Conservation (phyloP, 257 asterid genomes). For the Nyctanthes arbortristis region DNA sequence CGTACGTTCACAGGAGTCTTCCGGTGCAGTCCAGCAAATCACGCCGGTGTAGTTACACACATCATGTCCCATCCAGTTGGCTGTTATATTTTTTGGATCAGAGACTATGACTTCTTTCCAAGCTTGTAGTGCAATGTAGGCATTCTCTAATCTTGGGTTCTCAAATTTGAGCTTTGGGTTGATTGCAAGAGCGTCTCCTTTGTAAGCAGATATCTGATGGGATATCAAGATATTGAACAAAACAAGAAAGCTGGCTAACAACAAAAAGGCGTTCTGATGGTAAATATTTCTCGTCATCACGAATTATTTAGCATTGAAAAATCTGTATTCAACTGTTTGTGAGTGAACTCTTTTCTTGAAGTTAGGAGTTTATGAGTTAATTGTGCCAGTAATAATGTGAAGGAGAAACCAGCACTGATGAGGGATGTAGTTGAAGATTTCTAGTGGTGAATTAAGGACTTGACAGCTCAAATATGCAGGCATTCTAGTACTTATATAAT, state of each 20-base stretch:
- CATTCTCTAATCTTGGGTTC: slow-evolving; percentile 52
- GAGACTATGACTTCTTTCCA: slow-evolving; percentile 63
- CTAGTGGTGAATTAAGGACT: slow-evolving; percentile 10
- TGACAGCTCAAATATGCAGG: slow-evolving; percentile 22
- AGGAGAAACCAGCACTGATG: neutral
- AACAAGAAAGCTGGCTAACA: slow-evolving; percentile 26
- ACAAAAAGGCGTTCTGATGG: slow-evolving; percentile 23
- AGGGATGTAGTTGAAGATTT: slow-evolving; percentile 22
- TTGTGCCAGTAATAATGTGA: neutral
- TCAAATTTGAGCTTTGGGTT: slow-evolving; percentile 39
- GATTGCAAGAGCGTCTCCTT: slow-evolving; percentile 48
- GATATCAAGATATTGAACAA: slow-evolving; percentile 25
- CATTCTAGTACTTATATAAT: slow-evolving; percentile 6
- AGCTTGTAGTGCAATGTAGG: slow-evolving; percentile 67
- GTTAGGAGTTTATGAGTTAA: neutral
- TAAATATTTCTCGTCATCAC: slow-evolving; percentile 6
- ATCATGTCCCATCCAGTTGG: slow-evolving; percentile 54
- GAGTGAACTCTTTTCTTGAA: neutral
- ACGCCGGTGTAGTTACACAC: slow-evolving; percentile 69
- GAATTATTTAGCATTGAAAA: neutral
- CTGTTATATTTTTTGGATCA: slow-evolving; percentile 52
- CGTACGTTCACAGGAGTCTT: slow-evolving; percentile 40
- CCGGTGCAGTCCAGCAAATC: slow-evolving; percentile 59
- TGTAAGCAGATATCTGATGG: slow-evolving; percentile 22
- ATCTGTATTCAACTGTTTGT: neutral